Conservation (phyloP, 176 grass and related monocot species). For the Oropetium thomaeum region DNA sequence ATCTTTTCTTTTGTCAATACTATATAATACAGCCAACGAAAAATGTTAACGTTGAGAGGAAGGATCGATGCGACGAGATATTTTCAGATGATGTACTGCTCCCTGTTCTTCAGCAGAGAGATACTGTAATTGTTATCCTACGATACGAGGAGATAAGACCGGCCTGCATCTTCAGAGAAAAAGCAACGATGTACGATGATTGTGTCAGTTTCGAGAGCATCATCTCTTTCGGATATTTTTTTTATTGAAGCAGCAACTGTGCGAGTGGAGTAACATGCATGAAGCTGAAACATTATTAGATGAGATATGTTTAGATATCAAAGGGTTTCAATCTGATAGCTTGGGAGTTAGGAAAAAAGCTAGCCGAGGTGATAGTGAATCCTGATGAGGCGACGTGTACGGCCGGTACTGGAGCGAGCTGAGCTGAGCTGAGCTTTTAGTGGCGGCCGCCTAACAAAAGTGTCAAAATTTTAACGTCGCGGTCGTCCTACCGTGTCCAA, state of each 20-base stretch:
- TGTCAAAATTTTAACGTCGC: not conserved
- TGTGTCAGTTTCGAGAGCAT: not conserved
- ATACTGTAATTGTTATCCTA: not conserved
- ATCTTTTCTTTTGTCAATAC: too few species aligned
- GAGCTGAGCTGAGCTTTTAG: too few species aligned
- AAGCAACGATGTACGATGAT: not conserved
- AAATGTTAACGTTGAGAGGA: not conserved
- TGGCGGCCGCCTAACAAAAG: constrained; percentile 4
- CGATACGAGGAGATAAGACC: not conserved
- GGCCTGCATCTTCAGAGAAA: not conserved
- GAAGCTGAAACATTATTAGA: constrained; percentile 11
- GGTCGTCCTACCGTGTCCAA: not conserved
- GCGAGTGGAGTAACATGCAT: constrained; percentile 8
- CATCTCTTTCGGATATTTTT: constrained; percentile 1
- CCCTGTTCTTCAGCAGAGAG: not conserved
- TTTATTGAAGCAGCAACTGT: not conserved
- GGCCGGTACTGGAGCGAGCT: constrained; percentile 3
- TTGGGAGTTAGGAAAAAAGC: not conserved
- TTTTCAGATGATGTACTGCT: constrained; percentile 18
- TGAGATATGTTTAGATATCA: not conserved
- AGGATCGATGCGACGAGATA: constrained; percentile 17
- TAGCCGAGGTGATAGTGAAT: constrained; percentile 5
- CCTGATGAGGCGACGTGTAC: not conserved
- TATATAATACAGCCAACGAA: not conserved
- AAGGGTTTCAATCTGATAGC: not conserved